Percentiles rank a stretch among this genome's conserved stretches.
phyloP scores from a whole-genome alignment of 768 basidiomycete species.

The Mycena rebaudengoi region DNA sequence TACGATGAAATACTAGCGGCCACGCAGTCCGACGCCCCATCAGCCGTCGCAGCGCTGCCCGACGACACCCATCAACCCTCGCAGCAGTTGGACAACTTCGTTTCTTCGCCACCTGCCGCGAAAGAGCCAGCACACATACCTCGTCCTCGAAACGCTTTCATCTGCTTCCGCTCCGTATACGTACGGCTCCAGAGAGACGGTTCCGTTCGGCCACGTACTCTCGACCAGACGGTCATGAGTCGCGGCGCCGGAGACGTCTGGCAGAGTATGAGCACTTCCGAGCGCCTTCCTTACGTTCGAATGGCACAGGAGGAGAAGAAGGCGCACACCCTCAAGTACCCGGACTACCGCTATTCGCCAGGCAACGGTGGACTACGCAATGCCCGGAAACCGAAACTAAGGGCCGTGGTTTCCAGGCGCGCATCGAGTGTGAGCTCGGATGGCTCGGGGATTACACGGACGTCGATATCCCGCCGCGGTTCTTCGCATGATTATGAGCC shows the following conservation, averaged over 20 bases:
- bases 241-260: conserved; percentile 70
- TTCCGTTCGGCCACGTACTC: not conserved
- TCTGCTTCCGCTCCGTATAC: conserved; percentile 62
- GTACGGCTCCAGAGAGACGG: conserved; percentile 21
- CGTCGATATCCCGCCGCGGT: no score
- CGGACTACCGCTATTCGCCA: conserved; percentile 53
- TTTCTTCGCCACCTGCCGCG: not conserved
- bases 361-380: not conserved
- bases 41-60: not conserved
- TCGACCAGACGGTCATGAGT: conserved; percentile 54
- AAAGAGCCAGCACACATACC: conserved; percentile 50
- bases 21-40: not conserved
- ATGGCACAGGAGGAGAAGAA: conserved; percentile 52
- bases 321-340: conserved; percentile 53
- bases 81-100: not conserved
- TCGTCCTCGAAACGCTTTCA: conserved; percentile 65
- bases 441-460: no score
- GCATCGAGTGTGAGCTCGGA: conserved; percentile 1
- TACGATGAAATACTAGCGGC: conserved; percentile 9
- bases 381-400: not conserved
- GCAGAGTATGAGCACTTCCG: conserved; percentile 50
- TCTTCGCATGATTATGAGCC: no score
- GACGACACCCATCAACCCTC: not conserved
- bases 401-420: not conserved
- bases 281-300: conserved; percentile 46